Evolutionary conservation across 345 rosid species (phyloP).

Genomic region (Dipteronia sinensis): DNA sequence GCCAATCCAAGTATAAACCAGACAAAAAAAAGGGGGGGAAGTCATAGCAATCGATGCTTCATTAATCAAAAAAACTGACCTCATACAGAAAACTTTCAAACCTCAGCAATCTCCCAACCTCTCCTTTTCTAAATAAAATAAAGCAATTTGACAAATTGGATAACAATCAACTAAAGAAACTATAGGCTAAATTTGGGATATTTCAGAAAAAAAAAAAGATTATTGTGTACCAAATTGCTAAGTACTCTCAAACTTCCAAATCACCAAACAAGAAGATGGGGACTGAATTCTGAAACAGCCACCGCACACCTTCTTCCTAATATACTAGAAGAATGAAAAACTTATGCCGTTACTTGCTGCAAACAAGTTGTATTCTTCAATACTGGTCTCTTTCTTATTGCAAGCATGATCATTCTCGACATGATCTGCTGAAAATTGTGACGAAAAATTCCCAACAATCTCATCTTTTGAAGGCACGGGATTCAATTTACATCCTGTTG

Average conservation of each 20-base stretch:
- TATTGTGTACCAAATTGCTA: slow-evolving; percentile 42
- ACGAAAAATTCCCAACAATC: slow-evolving; percentile 45
- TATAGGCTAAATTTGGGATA: slow-evolving; percentile 36
- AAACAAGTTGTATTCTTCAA: slow-evolving; percentile 91
- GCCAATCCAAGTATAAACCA: not conserved
- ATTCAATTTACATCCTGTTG: slow-evolving; percentile 47
- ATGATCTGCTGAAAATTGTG: slow-evolving; percentile 51
- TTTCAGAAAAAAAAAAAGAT: slow-evolving; percentile 29
- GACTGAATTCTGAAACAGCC: slow-evolving; percentile 35
- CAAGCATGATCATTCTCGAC: slow-evolving; percentile 44
- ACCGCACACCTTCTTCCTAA: slow-evolving; percentile 36
- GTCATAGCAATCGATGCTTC: slow-evolving; percentile 29
- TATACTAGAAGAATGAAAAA: slow-evolving; percentile 63
- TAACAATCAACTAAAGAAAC: slow-evolving; percentile 36
- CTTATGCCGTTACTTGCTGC: slow-evolving; percentile 63
- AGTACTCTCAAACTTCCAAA: slow-evolving; percentile 46
- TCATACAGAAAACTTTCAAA: slow-evolving; percentile 32
- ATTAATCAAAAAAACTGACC: slow-evolving; percentile 19
- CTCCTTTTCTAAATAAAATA: slow-evolving; percentile 25
- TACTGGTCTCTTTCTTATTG: slow-evolving; percentile 48
- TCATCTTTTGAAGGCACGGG: slow-evolving; percentile 43
- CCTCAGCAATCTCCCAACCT: slow-evolving; percentile 37
- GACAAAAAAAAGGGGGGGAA: not conserved
- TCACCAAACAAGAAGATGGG: slow-evolving; percentile 36
- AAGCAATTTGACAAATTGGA: slow-evolving; percentile 25